A percentile compares a stretch with the other conserved stretches of the same genome.
phyloP scores from a whole-genome alignment of 2,329 filamentous ascomycete genomes.

The Lasiodiplodia hormozganensis region DNA sequence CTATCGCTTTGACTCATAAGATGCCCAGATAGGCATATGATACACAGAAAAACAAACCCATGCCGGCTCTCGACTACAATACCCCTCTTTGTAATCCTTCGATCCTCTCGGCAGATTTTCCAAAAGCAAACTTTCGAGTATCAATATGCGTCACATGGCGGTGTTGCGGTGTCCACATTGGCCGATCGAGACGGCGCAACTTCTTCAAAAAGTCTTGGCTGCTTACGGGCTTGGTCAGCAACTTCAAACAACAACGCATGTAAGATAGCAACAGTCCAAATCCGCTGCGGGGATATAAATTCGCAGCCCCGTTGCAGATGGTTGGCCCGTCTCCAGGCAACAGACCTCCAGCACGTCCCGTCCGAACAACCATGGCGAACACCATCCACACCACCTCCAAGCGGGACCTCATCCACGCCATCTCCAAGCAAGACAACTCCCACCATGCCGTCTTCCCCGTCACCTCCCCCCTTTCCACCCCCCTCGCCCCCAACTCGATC shows the following conservation, averaged over 20 bases:
- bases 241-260: background rate
- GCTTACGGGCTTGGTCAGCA: background rate
- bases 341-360: background rate
- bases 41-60: too few species aligned
- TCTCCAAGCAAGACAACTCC: constrained; percentile 31
- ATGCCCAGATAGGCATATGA: too few species aligned
- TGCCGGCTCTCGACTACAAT: too few species aligned
- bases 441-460: constrained; percentile 21
- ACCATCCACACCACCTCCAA: constrained; percentile 33
- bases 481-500: constrained; percentile 15
- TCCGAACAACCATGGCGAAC: background rate
- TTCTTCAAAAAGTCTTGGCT: background rate
- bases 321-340: background rate
- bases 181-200: background rate
- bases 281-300: background rate
- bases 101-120: too few species aligned
- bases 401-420: constrained; percentile 30
- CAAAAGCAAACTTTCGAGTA: too few species aligned
- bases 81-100: too few species aligned
- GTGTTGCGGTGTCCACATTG: background rate
- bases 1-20: too few species aligned
- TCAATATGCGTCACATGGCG: too few species aligned
- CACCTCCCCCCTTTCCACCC: background rate
- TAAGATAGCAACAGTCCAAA: background rate
- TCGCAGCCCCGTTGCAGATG: background rate